These are phyloP conservation scores for Angomonas desouzai DNA, from an alignment of 208 protist species.

Conservation along the genomic window DNA sequence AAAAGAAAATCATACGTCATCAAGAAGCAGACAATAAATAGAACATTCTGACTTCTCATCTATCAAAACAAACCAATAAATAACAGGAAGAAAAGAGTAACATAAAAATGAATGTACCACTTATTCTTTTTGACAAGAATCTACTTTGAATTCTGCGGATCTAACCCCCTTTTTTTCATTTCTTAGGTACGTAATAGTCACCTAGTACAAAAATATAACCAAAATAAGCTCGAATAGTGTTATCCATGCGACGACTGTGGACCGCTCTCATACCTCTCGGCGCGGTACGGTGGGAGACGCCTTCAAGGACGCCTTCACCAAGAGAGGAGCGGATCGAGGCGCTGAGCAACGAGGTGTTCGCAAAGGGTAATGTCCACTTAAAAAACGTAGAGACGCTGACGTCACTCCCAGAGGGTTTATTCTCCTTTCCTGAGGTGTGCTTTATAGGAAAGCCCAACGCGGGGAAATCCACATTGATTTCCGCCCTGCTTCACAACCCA, in stretches of 20 bases:
- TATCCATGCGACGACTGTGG: not conserved
- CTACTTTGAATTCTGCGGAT: too few relatives aligned
- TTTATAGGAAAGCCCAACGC: conserved; percentile 87
- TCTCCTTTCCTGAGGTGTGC: conserved; percentile 88
- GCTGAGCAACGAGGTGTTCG: conserved; percentile 79
- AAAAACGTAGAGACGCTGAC: conserved; percentile 78
- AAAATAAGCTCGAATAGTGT: too few relatives aligned
- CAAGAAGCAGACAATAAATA: not conserved
- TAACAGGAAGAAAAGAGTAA: not conserved
- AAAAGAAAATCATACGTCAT: not conserved
- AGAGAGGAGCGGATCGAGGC: conserved; percentile 34
- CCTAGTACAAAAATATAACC: too few relatives aligned
- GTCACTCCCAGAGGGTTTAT: conserved; percentile 78
- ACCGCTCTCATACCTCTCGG: not conserved
- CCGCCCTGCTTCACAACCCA: conserved; percentile 74
- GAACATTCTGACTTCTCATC: conserved; percentile 3
- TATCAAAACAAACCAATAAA: not conserved
- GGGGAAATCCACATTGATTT: conserved; percentile 86
- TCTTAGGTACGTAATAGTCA: too few relatives aligned
- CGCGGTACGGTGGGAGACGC: too few relatives aligned
- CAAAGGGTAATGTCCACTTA: conserved; percentile 73
- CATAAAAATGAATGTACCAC: not conserved
- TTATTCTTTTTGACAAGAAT: conserved; percentile 5
- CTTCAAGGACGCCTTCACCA: not conserved
- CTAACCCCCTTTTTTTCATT: too few relatives aligned